These are phyloP conservation scores for Phialemoniopsis sp. DNA, from an alignment of 2,329 filamentous ascomycete genomes.

Conservation along the genomic window DNA sequence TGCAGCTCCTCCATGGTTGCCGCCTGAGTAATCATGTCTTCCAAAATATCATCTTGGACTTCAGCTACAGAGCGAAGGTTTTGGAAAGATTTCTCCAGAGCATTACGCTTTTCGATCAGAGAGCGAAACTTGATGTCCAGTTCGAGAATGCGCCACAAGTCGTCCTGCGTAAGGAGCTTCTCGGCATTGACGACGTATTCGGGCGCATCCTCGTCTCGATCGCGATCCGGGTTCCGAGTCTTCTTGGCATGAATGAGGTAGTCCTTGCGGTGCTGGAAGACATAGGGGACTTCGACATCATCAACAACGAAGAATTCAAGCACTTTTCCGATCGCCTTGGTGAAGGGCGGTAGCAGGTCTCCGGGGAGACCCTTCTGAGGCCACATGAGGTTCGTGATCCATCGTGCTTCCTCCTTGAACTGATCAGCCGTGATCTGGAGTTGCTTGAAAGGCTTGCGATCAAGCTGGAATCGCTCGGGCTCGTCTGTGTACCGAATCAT, in stretches of 20 bases:
- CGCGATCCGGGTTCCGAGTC: conserved; percentile 49
- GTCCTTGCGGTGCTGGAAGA: conserved; percentile 97
- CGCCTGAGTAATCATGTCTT: conserved; percentile 76
- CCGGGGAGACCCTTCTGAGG: conserved; percentile 74
- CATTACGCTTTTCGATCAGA: conserved; percentile 85
- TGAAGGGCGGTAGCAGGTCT: conserved; percentile 77
- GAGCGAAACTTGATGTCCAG: conserved; percentile 93
- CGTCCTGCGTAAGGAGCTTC: conserved; percentile 86
- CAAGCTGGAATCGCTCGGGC: conserved; percentile 90
- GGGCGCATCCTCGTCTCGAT: conserved; percentile 65
- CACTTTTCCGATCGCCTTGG: conserved; percentile 84
- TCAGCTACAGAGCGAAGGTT: conserved; percentile 60
- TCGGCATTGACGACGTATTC: conserved; percentile 75
- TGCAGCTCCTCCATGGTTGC: conserved; percentile 92
- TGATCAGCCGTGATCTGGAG: conserved; percentile 78
- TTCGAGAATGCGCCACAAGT: conserved; percentile 93
- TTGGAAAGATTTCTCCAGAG: conserved; percentile 74
- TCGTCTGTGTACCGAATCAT: conserved; percentile 83
- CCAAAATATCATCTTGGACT: conserved; percentile 70
- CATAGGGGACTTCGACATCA: conserved; percentile 92
- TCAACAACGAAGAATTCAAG: conserved; percentile 94
- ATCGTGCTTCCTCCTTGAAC: conserved; percentile 82
- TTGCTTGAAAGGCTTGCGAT: conserved; percentile 82
- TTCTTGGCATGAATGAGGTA: conserved; percentile 90
- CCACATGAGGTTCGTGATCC: conserved; percentile 89